Evolutionary conservation across 2,329 filamentous ascomycete species (phyloP).

Genomic region (Apiospora rasikravindrae): DNA sequence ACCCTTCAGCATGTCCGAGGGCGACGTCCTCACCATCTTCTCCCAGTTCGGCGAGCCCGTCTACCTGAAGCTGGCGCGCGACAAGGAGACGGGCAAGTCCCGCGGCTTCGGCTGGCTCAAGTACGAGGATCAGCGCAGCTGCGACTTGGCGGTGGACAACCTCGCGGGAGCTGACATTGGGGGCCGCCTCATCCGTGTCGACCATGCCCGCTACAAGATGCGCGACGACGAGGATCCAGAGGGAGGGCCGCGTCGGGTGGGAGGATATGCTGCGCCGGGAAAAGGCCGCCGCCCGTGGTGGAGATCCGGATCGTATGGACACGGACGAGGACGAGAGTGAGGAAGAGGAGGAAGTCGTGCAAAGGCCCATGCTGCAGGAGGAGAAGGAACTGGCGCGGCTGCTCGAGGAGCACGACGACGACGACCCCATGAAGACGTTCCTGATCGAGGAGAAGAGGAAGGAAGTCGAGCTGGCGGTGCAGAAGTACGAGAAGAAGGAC

Average conservation of each 20-base stretch:
- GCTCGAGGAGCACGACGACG: constrained; percentile 83
- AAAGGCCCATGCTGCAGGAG: constrained; percentile 74
- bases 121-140: constrained; percentile 97
- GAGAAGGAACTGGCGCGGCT: constrained; percentile 80
- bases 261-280: constrained; percentile 62
- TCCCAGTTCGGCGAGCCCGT: constrained; percentile 96
- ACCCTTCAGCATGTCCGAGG: constrained; percentile 90
- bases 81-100: constrained; percentile 95
- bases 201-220: constrained; percentile 90
- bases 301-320: constrained; percentile 30
- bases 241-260: constrained; percentile 62
- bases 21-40: constrained; percentile 95
- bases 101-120: constrained; percentile 96
- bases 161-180: constrained; percentile 84
- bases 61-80: constrained; percentile 88
- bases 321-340: constrained; percentile 43
- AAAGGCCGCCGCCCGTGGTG: constrained; percentile 45
- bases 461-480: constrained; percentile 76
- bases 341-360: constrained; percentile 47
- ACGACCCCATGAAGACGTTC: constrained; percentile 96
- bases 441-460: constrained; percentile 90
- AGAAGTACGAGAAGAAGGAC: constrained; percentile 56
- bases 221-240: constrained; percentile 77
- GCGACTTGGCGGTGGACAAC: constrained; percentile 95
- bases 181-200: constrained; percentile 82